Evolutionary conservation across 192 early-diverging fungal species (phyloP), one percentile per base, ranked within the genome.

Genomic region (Mycoemilia scoparia): DNA sequence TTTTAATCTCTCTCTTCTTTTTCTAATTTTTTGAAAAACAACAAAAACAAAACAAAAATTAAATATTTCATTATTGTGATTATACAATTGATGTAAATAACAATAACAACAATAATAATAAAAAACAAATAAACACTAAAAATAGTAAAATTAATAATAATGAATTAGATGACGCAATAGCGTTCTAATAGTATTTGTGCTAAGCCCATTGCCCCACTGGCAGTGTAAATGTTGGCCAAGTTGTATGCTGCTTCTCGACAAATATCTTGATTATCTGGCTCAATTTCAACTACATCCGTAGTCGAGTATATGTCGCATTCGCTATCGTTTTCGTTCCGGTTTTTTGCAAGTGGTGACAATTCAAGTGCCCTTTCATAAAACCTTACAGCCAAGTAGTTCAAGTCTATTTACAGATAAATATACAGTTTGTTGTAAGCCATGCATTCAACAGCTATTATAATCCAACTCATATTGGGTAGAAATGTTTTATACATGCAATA

Each of bases 181-280:
- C 81, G 67, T 16, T 40, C 46, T 41, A 92, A 61, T 19, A 96
- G 24, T 1, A 64, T 51, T 34, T 77, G 63, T 1, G 89, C 82
- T 37, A 84, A 57, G 8, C 54, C 67, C 33, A 63, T 41, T 5
- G 79, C 70, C 2, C 90, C 90, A 23, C 69, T 81, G 17, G 57
- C 38, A 18, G 78, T 41, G 38, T 87, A 90, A 14, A 98, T 83
- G 21, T 69, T 43, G 25, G 77, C 68, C 36, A 95, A 52, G 40
- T 98, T 98, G 52, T 90, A 96, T 15, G 90, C 93, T 0, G 83
- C 80, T 46, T 96, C 92, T 16, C 65, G 36, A 36, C 60, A 70
- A 30, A 89, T 35, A 8, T 76, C 64, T n/a, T 52, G 45, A 7
- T 41, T 30, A 2, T 6, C 10, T 7, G 30, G 24, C 22, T 32